These are phyloP conservation scores for Solanum verrucosum DNA, from an alignment of 257 asterid species.

Conservation along the genomic window DNA sequence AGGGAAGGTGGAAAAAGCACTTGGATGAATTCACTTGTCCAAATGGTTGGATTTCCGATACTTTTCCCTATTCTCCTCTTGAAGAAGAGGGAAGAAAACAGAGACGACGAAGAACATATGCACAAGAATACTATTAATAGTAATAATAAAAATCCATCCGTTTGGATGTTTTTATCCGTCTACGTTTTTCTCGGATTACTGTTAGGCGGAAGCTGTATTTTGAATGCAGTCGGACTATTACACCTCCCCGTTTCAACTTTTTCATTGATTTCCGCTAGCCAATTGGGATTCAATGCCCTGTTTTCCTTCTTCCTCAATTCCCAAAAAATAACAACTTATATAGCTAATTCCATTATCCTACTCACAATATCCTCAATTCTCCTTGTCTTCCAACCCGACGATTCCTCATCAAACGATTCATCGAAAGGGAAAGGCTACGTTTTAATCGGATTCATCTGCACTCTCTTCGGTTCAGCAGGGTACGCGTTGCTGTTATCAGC, in stretches of 20 bases:
- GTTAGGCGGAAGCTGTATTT: constrained; percentile 1
- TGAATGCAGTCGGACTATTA: constrained; percentile 23
- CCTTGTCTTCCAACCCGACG: constrained; percentile 14
- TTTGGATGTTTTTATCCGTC: neutral
- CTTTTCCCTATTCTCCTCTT: constrained; percentile 13
- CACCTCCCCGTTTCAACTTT: constrained; percentile 34
- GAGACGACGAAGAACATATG: too few species aligned
- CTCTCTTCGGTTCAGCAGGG: constrained; percentile 17
- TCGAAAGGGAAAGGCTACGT: neutral
- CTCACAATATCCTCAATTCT: constrained; percentile 31
- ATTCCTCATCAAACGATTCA: neutral
- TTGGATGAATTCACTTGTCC: constrained; percentile 21
- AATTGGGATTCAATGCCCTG: constrained; percentile 36
- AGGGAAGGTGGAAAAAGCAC: constrained; percentile 30
- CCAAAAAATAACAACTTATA: constrained; percentile 21
- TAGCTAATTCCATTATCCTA: constrained; percentile 23
- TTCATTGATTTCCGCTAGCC: constrained; percentile 29
- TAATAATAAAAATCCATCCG: neutral
- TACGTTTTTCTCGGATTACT: constrained; percentile 2
- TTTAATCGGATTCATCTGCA: constrained; percentile 24
- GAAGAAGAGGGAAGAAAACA: neutral
- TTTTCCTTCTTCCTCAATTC: constrained; percentile 33
- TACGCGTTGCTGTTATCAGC: constrained; percentile 14
- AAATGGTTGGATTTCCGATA: constrained; percentile 28
- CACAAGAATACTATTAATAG: too few species aligned